Percentiles rank a stretch among this genome's conserved stretches.
Conservation (phyloP, 1,284 basidiomycete genomes). For the Puccinia triticina region DNA sequence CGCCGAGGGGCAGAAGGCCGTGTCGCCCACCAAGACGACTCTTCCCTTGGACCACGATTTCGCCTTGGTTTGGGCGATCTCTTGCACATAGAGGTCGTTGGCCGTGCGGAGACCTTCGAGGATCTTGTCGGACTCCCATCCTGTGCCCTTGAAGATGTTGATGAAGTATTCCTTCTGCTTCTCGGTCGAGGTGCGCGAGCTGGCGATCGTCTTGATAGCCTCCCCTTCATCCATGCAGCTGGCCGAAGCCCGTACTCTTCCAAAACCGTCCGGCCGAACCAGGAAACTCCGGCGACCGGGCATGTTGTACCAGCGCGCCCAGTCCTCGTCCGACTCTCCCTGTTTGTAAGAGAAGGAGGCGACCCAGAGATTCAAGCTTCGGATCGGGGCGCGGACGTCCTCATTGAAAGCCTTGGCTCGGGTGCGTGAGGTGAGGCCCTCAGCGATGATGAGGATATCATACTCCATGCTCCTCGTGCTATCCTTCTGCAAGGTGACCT, state of each 20-base stretch:
- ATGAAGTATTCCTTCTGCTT: conserved; percentile 53
- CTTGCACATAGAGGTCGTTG: conserved; percentile 55
- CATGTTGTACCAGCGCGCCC: conserved; percentile 23
- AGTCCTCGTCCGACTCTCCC: conserved; percentile 11
- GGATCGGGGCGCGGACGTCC: conserved; percentile 26
- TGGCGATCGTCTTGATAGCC: neutral
- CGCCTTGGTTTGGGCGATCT: conserved; percentile 54
- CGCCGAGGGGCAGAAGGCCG: conserved; percentile 55
- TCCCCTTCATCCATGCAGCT: neutral
- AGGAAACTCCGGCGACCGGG: conserved; percentile 9
- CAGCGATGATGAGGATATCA: conserved; percentile 55
- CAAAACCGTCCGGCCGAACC: conserved; percentile 55
- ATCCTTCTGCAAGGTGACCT: conserved; percentile 53
- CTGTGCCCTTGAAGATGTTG: conserved; percentile 49
- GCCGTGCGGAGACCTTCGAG: conserved; percentile 52
- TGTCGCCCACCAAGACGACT: conserved; percentile 55
- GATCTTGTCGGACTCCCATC: conserved; percentile 53
- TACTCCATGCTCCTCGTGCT: conserved; percentile 48
- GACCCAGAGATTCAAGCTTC: conserved; percentile 12
- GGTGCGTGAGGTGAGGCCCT: conserved; percentile 55
- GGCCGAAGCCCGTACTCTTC: conserved; percentile 51
- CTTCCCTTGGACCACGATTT: conserved; percentile 53
- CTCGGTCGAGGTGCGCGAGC: conserved; percentile 1
- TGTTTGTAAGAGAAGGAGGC: conserved; percentile 33
- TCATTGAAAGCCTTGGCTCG: conserved; percentile 54